A percentile compares a stretch with the other conserved stretches of the same genome.
Conservation (phyloP, 139 green algal genomes). For the Chlorella sp. region DNA sequence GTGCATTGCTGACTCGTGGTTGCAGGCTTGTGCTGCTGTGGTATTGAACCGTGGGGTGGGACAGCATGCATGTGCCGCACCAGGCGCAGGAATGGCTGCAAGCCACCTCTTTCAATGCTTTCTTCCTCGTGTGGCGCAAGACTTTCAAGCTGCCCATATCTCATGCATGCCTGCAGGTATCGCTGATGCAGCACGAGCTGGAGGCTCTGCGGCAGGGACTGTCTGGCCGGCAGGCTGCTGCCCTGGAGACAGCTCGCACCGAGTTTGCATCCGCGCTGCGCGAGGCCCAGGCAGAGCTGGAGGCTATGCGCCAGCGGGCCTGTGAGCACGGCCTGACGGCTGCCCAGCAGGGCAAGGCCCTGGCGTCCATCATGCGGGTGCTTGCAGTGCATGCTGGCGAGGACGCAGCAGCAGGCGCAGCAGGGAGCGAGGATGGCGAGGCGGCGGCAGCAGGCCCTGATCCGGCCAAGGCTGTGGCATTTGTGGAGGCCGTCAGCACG, state of each 20-base stretch:
- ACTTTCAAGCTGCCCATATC: not conserved
- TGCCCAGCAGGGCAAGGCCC: not conserved
- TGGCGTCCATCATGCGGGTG: not conserved
- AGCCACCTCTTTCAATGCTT: no score
- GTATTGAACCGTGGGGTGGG: no score
- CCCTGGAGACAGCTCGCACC: not conserved
- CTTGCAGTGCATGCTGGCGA: constrained; percentile 31
- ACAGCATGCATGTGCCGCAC: no score
- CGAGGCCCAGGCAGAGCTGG: constrained; percentile 4
- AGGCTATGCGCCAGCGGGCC: not conserved
- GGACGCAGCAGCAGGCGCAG: not conserved
- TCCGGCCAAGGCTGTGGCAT: constrained; percentile 19
- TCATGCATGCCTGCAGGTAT: not conserved
- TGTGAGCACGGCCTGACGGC: not conserved
- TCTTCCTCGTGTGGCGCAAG: no score
- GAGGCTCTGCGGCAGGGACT: constrained; percentile 32
- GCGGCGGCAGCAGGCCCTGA: not conserved
- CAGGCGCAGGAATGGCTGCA: no score
- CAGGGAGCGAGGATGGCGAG: no score
- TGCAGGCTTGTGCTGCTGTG: no score
- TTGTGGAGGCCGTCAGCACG: constrained; percentile 36
- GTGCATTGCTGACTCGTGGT: not conserved
- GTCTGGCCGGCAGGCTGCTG: constrained; percentile 15
- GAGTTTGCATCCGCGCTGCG: constrained; percentile 27
- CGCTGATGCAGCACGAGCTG: constrained; percentile 38